Conservation (phyloP, 148 eudicot genomes). For the Suaeda aralocaspica region DNA sequence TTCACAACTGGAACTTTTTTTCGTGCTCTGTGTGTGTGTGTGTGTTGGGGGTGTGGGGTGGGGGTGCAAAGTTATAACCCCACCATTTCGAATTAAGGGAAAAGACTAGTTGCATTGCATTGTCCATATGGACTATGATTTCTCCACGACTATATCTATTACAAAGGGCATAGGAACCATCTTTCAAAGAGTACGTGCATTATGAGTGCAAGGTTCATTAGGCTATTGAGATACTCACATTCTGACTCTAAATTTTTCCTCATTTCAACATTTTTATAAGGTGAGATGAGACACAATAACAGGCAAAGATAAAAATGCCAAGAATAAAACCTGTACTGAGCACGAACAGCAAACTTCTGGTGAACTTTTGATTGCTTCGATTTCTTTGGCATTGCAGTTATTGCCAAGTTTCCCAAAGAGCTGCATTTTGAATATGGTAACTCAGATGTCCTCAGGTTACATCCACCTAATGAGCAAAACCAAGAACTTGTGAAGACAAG, state of each 20-base stretch:
- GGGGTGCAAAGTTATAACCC: too few relatives aligned
- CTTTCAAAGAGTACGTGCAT: neutral
- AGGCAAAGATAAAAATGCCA: neutral
- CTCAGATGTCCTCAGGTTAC: slow-evolving; percentile 33
- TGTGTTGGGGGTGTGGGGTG: too few relatives aligned
- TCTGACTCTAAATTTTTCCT: too few relatives aligned
- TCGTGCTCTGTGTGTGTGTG: too few relatives aligned
- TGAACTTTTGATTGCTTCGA: slow-evolving; percentile 21
- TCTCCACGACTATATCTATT: neutral
- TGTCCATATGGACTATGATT: too few relatives aligned
- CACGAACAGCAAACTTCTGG: slow-evolving; percentile 36
- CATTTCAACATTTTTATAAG: too few relatives aligned
- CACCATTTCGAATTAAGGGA: too few relatives aligned
- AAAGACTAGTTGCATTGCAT: too few relatives aligned
- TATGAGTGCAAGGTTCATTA: neutral
- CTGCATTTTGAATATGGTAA: slow-evolving; percentile 31
- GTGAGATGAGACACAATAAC: neutral
- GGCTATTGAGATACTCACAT: too few relatives aligned
- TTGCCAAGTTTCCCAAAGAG: slow-evolving; percentile 28
- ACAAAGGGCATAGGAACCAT: neutral
- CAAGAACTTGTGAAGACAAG: too few relatives aligned
- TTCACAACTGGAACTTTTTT: too few relatives aligned
- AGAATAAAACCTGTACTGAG: slow-evolving; percentile 42
- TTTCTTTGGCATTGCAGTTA: slow-evolving; percentile 32
- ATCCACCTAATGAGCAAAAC: slow-evolving; percentile 35